Conservation (phyloP, 1,284 basidiomycete species). For the Mycena citricolor region DNA sequence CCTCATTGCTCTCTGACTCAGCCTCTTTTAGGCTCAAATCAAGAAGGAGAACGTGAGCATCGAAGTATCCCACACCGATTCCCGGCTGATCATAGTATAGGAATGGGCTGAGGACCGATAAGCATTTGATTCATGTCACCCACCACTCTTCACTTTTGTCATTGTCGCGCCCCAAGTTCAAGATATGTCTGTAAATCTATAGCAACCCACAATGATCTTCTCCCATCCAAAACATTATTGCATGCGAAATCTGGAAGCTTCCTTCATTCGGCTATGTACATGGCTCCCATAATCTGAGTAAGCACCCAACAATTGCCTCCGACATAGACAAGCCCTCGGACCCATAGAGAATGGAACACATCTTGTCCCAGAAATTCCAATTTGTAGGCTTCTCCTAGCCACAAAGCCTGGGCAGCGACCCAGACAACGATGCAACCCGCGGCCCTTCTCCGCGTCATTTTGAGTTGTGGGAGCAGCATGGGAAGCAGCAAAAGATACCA, state of each 20-base stretch:
- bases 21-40: slow-evolving; percentile 99
- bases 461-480: slow-evolving; percentile 69
- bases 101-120: slow-evolving; percentile 92
- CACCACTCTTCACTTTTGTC: too few relatives aligned
- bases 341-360: slow-evolving; percentile 77
- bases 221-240: too few relatives aligned
- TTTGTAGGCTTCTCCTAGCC: slow-evolving; percentile 84
- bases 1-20: too few relatives aligned
- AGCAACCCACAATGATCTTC: too few relatives aligned
- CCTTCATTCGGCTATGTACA: too few relatives aligned
- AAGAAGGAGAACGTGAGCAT: slow-evolving; percentile 95
- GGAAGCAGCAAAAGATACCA: slow-evolving; percentile 96
- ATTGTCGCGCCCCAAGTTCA: too few relatives aligned
- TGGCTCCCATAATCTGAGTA: slow-evolving; percentile 55
- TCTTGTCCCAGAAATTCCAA: slow-evolving; percentile 84
- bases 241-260: too few relatives aligned
- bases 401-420: slow-evolving; percentile 78
- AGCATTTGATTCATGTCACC: too few relatives aligned
- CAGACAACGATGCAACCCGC: slow-evolving; percentile 59
- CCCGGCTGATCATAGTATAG: slow-evolving; percentile 38
- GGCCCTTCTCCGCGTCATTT: slow-evolving; percentile 46
- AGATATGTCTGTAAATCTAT: too few relatives aligned
- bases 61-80: slow-evolving; percentile 13
- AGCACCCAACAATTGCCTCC: slow-evolving; percentile 77
- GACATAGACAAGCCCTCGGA: slow-evolving; percentile 74